Evolutionary conservation across 192 early-diverging fungal species (phyloP), one percentile per base, ranked within the genome.

Genomic region (Diversispora epigaea): DNA sequence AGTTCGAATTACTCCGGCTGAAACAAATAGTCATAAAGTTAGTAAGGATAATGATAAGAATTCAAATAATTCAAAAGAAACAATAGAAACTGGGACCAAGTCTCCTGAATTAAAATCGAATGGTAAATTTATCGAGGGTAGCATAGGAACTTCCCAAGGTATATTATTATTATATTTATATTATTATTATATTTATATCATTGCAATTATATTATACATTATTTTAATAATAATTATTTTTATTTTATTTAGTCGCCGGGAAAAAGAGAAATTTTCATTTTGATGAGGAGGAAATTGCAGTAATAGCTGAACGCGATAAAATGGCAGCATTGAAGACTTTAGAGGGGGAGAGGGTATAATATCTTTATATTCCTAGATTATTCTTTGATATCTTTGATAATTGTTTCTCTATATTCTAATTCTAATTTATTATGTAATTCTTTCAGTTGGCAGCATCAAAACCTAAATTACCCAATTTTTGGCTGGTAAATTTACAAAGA

Each of bases 1-100:
- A 71, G 86, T 83, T 52, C 83, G 81, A n/a, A 78, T 86, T 9
- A 68, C 86, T 17, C 83, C 80, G 5, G 79, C 3, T 68, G 15
- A 44, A 68, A 10, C 21, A 22, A 68, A 68, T 41, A 66, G 15
- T 66, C n/a, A 22, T n/a, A 41, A 45, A 45, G 17, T 14, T 8
- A 17, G 3, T 6, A 41, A 41, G 39, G 14, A 4, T 15, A 58
- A 58, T 11, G n/a, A 25, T 4, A 63, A 63, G 3, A 7, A 11
- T 9, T 4, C 32, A 63, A 63, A 17, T 4, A 63, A 25, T 19
- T 4, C 12, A 0, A 25, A 17, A 63, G 12, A 43, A 43, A 63
- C 32, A 7, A 63, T 15, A 22, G 64, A n/a, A 5, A 46, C 22
- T 49, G 22, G 9, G 11, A 39, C 25, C 17, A 25, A 39, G 11